Conservation (phyloP, 345 rosid species). For the Laguncularia racemosa region DNA sequence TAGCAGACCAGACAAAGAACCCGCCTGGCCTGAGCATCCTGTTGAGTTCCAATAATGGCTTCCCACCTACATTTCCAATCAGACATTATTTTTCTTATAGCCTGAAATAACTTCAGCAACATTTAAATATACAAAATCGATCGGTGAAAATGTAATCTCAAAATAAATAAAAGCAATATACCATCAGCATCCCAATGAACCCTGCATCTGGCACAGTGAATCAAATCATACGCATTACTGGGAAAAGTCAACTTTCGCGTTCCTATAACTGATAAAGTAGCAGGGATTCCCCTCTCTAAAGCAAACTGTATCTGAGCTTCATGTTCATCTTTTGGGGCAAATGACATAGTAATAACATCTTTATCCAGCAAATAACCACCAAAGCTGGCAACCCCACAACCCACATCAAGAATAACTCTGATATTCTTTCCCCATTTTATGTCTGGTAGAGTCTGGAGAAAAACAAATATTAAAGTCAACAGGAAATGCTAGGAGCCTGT, state of each 20-base stretch:
- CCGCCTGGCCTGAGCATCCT: constrained; percentile 94
- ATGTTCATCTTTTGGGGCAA: constrained; percentile 96
- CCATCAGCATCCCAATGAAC: constrained; percentile 98
- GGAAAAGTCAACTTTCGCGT: constrained; percentile 73
- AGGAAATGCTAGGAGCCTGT: neutral
- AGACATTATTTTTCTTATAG: neutral
- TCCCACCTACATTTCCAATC: constrained; percentile 65
- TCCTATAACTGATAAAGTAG: constrained; percentile 80
- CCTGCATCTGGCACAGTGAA: constrained; percentile 95
- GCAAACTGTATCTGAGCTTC: constrained; percentile 99
- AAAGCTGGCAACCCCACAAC: constrained; percentile 91
- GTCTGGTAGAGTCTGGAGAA: constrained; percentile 47
- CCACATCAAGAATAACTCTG: constrained; percentile 80
- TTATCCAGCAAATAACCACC: constrained; percentile 77
- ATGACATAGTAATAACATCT: constrained; percentile 82
- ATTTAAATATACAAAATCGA: constrained; percentile 1
- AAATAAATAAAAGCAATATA: constrained; percentile 6
- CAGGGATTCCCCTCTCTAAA: constrained; percentile 90
- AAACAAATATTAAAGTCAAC: neutral
- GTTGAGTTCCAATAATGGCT: constrained; percentile 83
- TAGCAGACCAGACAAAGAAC: constrained; percentile 94
- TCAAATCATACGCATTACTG: constrained; percentile 59
- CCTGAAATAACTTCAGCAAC: neutral
- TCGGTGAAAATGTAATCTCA: neutral
- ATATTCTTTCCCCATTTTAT: constrained; percentile 66